Percentiles rank a stretch among this genome's conserved stretches.
These are phyloP conservation scores for Gloeopeniophorella convolvens DNA, from an alignment of 768 basidiomycete genomes.

Conservation along the genomic window DNA sequence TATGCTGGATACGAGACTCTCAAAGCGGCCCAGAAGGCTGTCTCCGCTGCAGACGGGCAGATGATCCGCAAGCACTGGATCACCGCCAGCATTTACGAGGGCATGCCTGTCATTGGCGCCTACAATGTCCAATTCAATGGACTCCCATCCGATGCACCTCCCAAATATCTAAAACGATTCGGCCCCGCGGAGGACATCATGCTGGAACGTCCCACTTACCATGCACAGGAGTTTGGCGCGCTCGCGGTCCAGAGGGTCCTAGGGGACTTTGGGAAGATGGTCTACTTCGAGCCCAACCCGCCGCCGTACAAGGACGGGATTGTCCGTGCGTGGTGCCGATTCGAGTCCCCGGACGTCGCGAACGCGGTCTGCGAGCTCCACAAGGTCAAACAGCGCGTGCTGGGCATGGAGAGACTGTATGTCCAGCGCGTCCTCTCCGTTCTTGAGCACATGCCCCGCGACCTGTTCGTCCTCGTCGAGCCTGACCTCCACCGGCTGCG, in stretches of 20 bases:
- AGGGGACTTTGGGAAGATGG: constrained; percentile 32
- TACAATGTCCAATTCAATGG: constrained; percentile 56
- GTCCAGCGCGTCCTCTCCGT: constrained; percentile 53
- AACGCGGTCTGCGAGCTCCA: constrained; percentile 46
- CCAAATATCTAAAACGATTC: constrained; percentile 40
- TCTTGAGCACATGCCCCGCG: constrained; percentile 35
- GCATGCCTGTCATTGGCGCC: constrained; percentile 49
- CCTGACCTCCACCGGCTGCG: constrained; percentile 43
- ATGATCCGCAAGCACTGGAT: constrained; percentile 37
- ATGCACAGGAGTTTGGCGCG: constrained; percentile 31
- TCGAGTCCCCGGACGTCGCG: constrained; percentile 46
- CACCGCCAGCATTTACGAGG: constrained; percentile 45
- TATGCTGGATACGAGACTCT: constrained; percentile 57
- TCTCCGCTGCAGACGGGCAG: constrained; percentile 35
- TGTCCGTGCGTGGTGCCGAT: constrained; percentile 51
- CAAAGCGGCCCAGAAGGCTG: constrained; percentile 44
- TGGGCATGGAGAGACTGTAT: constrained; percentile 40
- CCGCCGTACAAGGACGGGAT: constrained; percentile 45
- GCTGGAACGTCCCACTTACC: constrained; percentile 44
- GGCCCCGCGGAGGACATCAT: constrained; percentile 44
- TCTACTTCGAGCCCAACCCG: constrained; percentile 39
- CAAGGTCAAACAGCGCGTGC: constrained; percentile 36
- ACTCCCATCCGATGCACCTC: constrained; percentile 40
- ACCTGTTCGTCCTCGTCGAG: constrained; percentile 35
- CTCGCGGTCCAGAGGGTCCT: constrained; percentile 34